Evolutionary conservation across 2,329 filamentous ascomycete species (phyloP), one percentile per base, ranked within the genome.

Genomic region (Aspergillus intermedius): DNA sequence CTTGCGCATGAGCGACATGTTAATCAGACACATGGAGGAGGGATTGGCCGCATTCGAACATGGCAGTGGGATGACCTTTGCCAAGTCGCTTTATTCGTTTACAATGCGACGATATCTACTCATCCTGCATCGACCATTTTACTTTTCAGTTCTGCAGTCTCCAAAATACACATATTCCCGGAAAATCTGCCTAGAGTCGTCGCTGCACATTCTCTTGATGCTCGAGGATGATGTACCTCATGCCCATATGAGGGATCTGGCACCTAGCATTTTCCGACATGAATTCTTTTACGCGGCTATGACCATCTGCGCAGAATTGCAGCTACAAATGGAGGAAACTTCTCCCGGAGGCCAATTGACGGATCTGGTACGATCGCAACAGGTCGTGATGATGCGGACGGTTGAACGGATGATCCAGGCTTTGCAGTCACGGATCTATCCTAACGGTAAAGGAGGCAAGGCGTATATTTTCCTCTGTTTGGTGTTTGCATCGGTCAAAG

Each of bases 41-140:
- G 54, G 47, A 41, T 54, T 47, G 49, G 54, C 23, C 21, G 50
- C 58, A 4, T 64, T 66, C n/a, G 54, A 60, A 2, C 57, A 60
- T 13, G 48, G 54, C 37, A 40, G 50, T n/a, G 54, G 51, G 13
- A 49, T 58, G 39, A 53, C 57, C 15, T 67, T 67, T 19, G 58
- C 63, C 4, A 58, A 59, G 37, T 65, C 62, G 2, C 58, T 81
- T 4, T 62, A 79, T 22, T 74, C 80, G 44, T 74, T 76, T 37
- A 65, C 78, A 0, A 66, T 78, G 3, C 75, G 77, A 4, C 76
- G 80, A 12, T 82, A 80, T 55, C 55, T 82, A 2, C 71, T 83
- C 12, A 70, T 74, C 1, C 65, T 84, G 0, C 80, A 84, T 52
- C 73, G 71, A 6, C 67, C 66, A 1, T 68, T 66, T 45, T 64